Percentiles rank a stretch among this genome's conserved stretches.
phyloP scores from a whole-genome alignment of 2,329 filamentous ascomycete species.

The Blastomyces emzantsi region DNA sequence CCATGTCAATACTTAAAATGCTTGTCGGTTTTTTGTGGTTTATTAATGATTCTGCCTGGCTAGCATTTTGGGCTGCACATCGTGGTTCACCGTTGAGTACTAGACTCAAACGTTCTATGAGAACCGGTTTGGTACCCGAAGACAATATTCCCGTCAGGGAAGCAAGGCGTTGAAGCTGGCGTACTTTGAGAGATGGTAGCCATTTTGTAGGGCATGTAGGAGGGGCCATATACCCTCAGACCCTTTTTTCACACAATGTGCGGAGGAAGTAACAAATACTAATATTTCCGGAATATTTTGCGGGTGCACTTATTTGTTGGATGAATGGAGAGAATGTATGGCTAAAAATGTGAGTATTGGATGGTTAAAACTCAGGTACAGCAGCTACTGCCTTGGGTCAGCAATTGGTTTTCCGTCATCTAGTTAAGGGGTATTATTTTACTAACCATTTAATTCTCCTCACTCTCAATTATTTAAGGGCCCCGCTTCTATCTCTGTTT shows the following conservation, averaged over 20 bases:
- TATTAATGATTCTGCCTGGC: constrained; percentile 8
- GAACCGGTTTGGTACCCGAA: constrained; percentile 50
- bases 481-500: not conserved
- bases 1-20: constrained; percentile 74
- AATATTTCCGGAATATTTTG: not conserved
- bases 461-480: not conserved
- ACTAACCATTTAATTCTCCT: not conserved
- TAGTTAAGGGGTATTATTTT: not conserved
- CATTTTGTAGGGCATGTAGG: constrained; percentile 17
- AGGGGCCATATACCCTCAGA: constrained; percentile 5
- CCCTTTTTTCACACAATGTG: not conserved
- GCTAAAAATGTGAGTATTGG: not conserved
- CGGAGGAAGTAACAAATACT: not conserved
- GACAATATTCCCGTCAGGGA: constrained; percentile 51
- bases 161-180: constrained; percentile 51
- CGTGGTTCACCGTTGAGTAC: not conserved
- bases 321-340: not conserved
- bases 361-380: not conserved
- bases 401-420: not conserved
- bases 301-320: not conserved
- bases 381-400: not conserved
- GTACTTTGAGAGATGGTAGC: constrained; percentile 40
- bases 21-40: constrained; percentile 26
- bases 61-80: constrained; percentile 24
- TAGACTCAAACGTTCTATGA: constrained; percentile 44